Evolutionary conservation across 495 filamentous ascomycete species (phyloP).

Genomic region (Podospora conica): DNA sequence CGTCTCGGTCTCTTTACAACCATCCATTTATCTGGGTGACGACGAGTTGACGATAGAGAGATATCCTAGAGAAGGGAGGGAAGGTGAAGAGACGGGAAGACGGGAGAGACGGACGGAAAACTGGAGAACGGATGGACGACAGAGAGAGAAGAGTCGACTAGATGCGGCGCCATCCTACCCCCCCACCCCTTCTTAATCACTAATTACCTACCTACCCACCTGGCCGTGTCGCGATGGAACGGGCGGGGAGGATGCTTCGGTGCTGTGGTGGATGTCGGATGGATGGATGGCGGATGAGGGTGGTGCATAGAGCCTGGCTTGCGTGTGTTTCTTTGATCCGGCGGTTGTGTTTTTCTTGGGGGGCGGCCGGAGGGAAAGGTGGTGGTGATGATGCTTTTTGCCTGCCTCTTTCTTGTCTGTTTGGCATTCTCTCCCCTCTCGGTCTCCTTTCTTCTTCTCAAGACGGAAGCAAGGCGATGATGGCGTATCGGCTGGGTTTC

Average conservation of each 20-base stretch:
- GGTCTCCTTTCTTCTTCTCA: background rate
- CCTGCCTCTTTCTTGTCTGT: background rate
- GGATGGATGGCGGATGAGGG: background rate
- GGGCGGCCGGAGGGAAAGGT: background rate
- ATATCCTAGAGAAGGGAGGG: conserved; percentile 3
- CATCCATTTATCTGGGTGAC: conserved; percentile 2
- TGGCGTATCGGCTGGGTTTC: background rate
- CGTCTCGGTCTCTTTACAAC: background rate
- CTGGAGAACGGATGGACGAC: background rate
- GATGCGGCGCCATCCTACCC: background rate
- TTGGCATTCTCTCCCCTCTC: background rate
- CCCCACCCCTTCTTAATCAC: conserved; percentile 4
- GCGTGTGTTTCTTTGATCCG: background rate
- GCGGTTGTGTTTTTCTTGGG: background rate
- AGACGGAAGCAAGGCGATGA: background rate
- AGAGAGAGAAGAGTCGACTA: background rate
- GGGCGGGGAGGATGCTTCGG: background rate
- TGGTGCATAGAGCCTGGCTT: background rate
- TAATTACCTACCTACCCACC: background rate
- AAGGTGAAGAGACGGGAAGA: background rate
- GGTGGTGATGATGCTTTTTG: background rate
- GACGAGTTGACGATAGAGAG: conserved; percentile 13
- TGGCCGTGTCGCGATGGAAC: background rate
- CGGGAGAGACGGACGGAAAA: conserved; percentile 8
- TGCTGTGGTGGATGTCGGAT: too few relatives aligned